phyloP scores from a whole-genome alignment of 2,329 filamentous ascomycete genomes.

The Graphilbum ipis-grandicollis region DNA sequence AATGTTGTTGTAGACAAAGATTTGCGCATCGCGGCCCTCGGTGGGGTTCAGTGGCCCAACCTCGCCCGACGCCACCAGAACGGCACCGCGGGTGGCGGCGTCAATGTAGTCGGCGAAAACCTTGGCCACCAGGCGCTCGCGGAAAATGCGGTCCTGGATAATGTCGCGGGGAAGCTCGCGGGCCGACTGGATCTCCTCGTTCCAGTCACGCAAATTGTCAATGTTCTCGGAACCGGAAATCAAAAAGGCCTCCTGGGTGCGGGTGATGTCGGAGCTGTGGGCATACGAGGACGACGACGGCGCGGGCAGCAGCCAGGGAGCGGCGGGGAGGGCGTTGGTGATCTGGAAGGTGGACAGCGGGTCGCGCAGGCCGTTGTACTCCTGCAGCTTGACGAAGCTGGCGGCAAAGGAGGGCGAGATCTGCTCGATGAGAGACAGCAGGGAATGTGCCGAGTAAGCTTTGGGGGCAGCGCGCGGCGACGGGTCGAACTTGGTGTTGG shows the following conservation, averaged over 20 bases:
- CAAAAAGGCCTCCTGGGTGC: slow-evolving; percentile 84
- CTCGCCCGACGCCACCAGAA: slow-evolving; percentile 82
- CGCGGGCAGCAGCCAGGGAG: slow-evolving; percentile 75
- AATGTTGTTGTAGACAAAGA: slow-evolving; percentile 98
- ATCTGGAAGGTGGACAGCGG: slow-evolving; percentile 88
- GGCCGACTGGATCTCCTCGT: slow-evolving; percentile 96
- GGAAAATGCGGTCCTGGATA: slow-evolving; percentile 89
- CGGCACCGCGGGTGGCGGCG: slow-evolving; percentile 77
- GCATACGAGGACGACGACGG: slow-evolving; percentile 44
- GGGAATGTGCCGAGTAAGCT: slow-evolving; percentile 63
- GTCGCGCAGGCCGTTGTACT: slow-evolving; percentile 71
- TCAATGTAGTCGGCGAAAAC: slow-evolving; percentile 97
- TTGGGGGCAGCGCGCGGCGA: slow-evolving; percentile 66
- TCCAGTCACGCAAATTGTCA: slow-evolving; percentile 93
- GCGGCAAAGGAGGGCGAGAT: slow-evolving; percentile 71
- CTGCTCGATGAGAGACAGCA: slow-evolving; percentile 60
- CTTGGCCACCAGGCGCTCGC: slow-evolving; percentile 85
- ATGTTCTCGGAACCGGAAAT: slow-evolving; percentile 84
- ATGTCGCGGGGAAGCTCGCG: slow-evolving; percentile 85
- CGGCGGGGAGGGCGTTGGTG: slow-evolving; percentile 81
- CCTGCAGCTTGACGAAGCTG: slow-evolving; percentile 62
- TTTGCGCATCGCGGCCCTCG: slow-evolving; percentile 81
- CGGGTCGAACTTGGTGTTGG: slow-evolving; percentile 88
- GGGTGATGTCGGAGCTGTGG: slow-evolving; percentile 69
- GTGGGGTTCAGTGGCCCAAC: slow-evolving; percentile 90